Evolutionary conservation across 345 rosid species (phyloP), one percentile per base, ranked within the genome.

Genomic region (Clausena lansium): DNA sequence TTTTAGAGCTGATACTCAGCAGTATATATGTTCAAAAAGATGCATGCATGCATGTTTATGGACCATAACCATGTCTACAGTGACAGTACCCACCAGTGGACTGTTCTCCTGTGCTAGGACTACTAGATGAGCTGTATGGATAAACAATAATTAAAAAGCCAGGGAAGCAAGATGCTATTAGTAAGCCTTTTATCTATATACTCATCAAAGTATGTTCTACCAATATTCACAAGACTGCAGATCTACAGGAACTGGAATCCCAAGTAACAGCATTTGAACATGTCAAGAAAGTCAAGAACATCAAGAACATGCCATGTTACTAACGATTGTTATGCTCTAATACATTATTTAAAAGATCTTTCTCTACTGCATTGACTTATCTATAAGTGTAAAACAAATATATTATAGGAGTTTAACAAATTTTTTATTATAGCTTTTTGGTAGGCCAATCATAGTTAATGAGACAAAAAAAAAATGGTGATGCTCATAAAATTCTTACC

Each of bases 401-500:
- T 4, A 45, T 45, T 45, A 45, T 14, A 45, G 2, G 6, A 35
- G 63, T 27, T 33, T n/a, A n/a, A n/a, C 5, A 35, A 61, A 27
- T 2, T 30, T 20, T 24, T 25, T 5, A 54, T 30, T 36, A 33
- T 15, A 68, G 35, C 11, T 24, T 67, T 35, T 32, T 32, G 27
- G 33, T 20, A 66, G 54, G 24, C 71, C 64, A 74, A 39, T 57
- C 60, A 71, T 35, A 35, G 57, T 47, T 33, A 77, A 55, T n/a
- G 38, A 27, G 45, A 27, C 15, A 70, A 73, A 6, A 14, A 68
- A 58, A 38, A 39, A 38, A 67, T 59, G 24, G 57, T 33, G 27
- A 73, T 30, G 52, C 8, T 7, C 22, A 65, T 39, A 78, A 61
- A 28, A 35, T 71, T 54, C 80, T 88, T 80, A 94, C 99, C 98